Base-by-base conservation (phyloP, 345 rosid species). In the Gossypioides kirkii region DNA sequence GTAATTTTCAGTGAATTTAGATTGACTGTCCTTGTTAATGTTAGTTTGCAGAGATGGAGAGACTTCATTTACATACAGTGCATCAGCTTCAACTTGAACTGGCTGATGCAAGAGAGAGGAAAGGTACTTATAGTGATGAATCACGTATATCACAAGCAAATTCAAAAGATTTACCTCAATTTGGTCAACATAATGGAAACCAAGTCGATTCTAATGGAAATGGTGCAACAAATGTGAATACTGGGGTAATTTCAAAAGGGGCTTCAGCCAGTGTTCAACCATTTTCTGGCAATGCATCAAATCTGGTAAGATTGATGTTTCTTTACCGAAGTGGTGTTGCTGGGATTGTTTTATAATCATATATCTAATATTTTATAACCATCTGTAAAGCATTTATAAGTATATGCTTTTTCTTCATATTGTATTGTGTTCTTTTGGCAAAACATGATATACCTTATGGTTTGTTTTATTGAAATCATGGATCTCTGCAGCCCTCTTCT, bases 71-170 rank as follows among this genome's bases (percentile, higher is more conserved):
- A 79, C 97, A 87, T 83, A 77, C 91, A 59, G 77, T 95, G 45
- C 96, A 95, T 71, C 99, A 92, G 72, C 98, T 92, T 82, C 98
- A 91, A 72, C 80, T 82, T 78, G 93, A 92, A 80, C 82, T 95
- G 74, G 90, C 91, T 72, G 91, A 89, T 77, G 81, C 81, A n/a
- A 91, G 86, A 78, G 97, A 88, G 77, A 89, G 89, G 74, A 82
- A 77, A 75, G 88, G 94, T 42, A 71, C 91, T 53, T 86, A 76
- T 56, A 18, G 90, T 16, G 92, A 87, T 58, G 90, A 91, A 71
- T 78, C 86, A 22, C 82, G 36, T 28, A 13, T 78, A 16, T 71
- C 86, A 41, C 88, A 85, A 79, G 78, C 80, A 53, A 87, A 84
- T 65, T 69, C 87, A 47, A 83, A 84, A 67, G 88, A 86, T 38